Evolutionary conservation across 192 early-diverging fungal species (phyloP).

Genomic region (Jimgerdemannia lactiflua): DNA sequence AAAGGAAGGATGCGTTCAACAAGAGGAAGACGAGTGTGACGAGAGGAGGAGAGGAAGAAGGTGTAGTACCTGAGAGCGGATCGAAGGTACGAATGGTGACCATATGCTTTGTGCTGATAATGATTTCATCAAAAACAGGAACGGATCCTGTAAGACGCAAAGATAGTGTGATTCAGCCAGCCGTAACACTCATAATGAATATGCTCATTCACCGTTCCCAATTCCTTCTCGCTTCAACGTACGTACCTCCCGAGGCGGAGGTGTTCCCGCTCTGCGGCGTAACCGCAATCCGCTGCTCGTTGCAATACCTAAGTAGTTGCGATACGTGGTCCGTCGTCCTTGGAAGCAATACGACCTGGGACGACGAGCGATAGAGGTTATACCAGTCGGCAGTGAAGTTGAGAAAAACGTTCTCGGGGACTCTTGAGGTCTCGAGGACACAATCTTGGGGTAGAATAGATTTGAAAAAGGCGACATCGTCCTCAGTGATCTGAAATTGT

Average conservation of each 20-base stretch:
- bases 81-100: constrained; percentile 65
- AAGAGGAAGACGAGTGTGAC: background rate
- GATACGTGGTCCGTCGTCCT: constrained; percentile 76
- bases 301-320: constrained; percentile 77
- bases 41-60: no score
- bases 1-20: background rate
- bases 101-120: constrained; percentile 75
- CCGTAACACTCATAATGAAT: background rate
- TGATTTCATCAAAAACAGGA: constrained; percentile 91
- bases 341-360: constrained; percentile 74
- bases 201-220: background rate
- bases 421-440: background rate
- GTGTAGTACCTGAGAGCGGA: constrained; percentile 34
- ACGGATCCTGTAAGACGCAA: constrained; percentile 68
- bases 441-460: constrained; percentile 23
- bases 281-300: constrained; percentile 75
- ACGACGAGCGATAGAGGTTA: constrained; percentile 78
- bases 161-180: background rate
- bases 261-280: constrained; percentile 97
- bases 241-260: constrained; percentile 64
- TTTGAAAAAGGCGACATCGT: constrained; percentile 55
- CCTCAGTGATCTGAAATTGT: constrained; percentile 32
- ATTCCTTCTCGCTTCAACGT: no score
- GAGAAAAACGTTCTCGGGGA: constrained; percentile 44
- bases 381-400: constrained; percentile 84